Evolutionary conservation across 192 early-diverging fungal genomes (phyloP), one percentile per base, ranked within the genome.

Genomic region (Backusella sp.): DNA sequence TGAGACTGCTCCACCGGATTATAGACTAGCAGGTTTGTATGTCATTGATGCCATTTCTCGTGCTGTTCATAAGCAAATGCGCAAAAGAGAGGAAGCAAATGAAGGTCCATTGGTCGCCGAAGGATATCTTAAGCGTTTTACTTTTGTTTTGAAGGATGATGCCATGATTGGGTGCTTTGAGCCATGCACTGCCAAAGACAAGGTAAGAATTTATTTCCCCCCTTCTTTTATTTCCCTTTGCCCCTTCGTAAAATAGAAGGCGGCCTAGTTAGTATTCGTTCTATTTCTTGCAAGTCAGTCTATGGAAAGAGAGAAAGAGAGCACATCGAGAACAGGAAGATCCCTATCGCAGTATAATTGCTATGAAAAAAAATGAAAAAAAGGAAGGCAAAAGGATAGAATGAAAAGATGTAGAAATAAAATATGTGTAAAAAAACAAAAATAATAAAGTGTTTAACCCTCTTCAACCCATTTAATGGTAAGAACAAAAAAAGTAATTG

Each of bases 21-120:
- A 88, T 79, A 87, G 88, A 52, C 52, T 90, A 32, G 87, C 87
- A 37, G 89, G 87, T 73, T 77, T 90, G 70, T 90, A 90, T 76
- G 89, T 90, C 8, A 82, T 90, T 73, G 89, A 90, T 74, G 85
- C 89, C 12, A 88, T 90, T 66, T 86, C 86, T 37, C 78, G 84
- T 65, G 74, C 80, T 0, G 84, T 83, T 17, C 79, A 82, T 65
- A 83, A 81, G 14, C 77, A 80, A 68, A 76, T 83, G 72, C 71
- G 80, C 17, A 77, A 81, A 49, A 81, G 80, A 37, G 78, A 76
- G 21, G 80, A 78, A 6, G 59, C 53, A 6, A 76, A 75, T 26
- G 73, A 49, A 68, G 65, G 34, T n/a, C 37, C 65, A 11, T n/a
- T 23, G 6, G 73, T 65, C n/a, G 23, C 68, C 14, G 73, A 80